Evolutionary conservation across 2,329 filamentous ascomycete species (phyloP).

Genomic region (Lizonia empirigonia): DNA sequence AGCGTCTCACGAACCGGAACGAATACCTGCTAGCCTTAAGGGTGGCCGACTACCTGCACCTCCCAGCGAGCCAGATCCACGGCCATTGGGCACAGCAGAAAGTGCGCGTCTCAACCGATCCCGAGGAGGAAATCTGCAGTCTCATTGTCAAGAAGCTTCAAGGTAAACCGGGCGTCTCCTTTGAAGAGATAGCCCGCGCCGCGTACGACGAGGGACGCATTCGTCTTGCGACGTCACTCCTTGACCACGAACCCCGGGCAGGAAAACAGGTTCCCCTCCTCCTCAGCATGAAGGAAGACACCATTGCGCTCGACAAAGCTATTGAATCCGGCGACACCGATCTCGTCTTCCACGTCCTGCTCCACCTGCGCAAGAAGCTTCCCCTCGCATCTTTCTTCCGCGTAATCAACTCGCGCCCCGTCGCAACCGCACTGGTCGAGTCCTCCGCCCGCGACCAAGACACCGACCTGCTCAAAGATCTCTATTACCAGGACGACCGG

Average conservation of each 20-base stretch:
- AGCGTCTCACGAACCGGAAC: slow-evolving; percentile 82
- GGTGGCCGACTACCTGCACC: slow-evolving; percentile 82
- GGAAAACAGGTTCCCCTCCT: slow-evolving; percentile 96
- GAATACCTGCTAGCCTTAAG: slow-evolving; percentile 91
- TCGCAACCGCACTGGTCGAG: slow-evolving; percentile 89
- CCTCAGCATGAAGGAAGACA: slow-evolving; percentile 93
- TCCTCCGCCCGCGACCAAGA: slow-evolving; percentile 81
- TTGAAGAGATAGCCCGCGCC: slow-evolving; percentile 88
- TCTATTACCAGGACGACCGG: slow-evolving; percentile 97
- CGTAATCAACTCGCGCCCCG: slow-evolving; percentile 81
- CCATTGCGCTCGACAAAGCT: slow-evolving; percentile 92
- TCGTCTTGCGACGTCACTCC: slow-evolving; percentile 84
- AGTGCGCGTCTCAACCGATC: slow-evolving; percentile 80
- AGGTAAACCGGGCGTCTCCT: slow-evolving; percentile 90
- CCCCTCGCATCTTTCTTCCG: slow-evolving; percentile 92
- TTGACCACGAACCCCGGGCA: slow-evolving; percentile 92
- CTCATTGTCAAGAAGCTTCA: slow-evolving; percentile 85
- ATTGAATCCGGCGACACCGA: slow-evolving; percentile 96
- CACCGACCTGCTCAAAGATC: slow-evolving; percentile 81
- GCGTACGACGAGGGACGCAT: slow-evolving; percentile 93
- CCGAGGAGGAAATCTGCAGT: slow-evolving; percentile 86
- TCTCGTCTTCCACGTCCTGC: slow-evolving; percentile 84
- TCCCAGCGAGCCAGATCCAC: slow-evolving; percentile 88
- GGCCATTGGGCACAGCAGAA: slow-evolving; percentile 97
- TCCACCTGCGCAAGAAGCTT: slow-evolving; percentile 87